phyloP scores from a whole-genome alignment of 1,284 basidiomycete genomes.

The Rhodotorula sp. region DNA sequence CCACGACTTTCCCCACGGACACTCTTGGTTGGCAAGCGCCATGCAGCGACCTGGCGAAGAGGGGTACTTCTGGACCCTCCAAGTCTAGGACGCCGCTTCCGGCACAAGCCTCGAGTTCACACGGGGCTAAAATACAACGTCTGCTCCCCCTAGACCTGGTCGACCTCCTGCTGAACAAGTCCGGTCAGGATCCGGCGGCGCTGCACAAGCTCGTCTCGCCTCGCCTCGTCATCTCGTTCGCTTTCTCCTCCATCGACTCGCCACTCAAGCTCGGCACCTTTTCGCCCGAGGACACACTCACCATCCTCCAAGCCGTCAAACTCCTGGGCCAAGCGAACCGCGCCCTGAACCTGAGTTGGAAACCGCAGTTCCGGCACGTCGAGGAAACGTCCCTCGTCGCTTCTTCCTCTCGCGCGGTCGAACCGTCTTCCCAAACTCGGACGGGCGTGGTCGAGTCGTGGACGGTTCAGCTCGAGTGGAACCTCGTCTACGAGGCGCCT shows the following conservation, averaged over 20 bases:
- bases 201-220: slow-evolving; percentile 2
- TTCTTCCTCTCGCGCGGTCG: not conserved
- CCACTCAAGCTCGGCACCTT: not conserved
- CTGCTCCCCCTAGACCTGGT: not conserved
- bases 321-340: not conserved
- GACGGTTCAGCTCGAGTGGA: slow-evolving; percentile 1
- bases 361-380: not conserved
- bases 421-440: not conserved
- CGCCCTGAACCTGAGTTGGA: not conserved
- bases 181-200: not conserved
- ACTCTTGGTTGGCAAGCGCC: not conserved
- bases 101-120: too few species aligned
- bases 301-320: not conserved
- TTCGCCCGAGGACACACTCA: not conserved
- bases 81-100: too few species aligned
- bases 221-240: not conserved
- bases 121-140: not conserved
- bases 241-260: not conserved
- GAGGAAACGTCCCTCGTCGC: not conserved
- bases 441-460: not conserved
- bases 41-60: not conserved
- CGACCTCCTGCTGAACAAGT: not conserved
- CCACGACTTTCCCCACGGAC: not conserved
- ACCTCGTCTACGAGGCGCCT: not conserved
- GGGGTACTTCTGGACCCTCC: too few species aligned